Evolutionary conservation across 306 rosid genomes (phyloP).

Genomic region (Vigna unguiculata): DNA sequence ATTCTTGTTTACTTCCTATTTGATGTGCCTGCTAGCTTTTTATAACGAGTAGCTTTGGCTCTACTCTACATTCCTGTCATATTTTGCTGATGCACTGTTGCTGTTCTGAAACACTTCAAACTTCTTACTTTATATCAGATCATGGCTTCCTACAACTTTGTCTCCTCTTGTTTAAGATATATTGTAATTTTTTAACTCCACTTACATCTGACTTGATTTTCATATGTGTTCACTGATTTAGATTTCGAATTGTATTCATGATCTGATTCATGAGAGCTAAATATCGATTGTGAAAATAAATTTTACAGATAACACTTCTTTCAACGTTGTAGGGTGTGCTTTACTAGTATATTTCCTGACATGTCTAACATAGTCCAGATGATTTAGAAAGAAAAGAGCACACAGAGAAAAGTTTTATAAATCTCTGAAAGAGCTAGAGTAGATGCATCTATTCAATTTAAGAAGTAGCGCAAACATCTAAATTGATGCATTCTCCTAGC

Average conservation of each 20-base stretch:
- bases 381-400: constrained; percentile 13
- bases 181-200: not conserved
- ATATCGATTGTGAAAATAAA: constrained; percentile 30
- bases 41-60: not conserved
- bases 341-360: constrained; percentile 51
- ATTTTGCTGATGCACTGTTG: constrained; percentile 4
- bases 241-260: constrained; percentile 35
- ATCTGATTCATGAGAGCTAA: constrained; percentile 53
- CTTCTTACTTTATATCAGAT: constrained; percentile 6
- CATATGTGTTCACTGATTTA: constrained; percentile 6
- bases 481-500: constrained; percentile 22
- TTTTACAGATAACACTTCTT: constrained; percentile 36
- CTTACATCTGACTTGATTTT: constrained; percentile 31
- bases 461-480: not conserved
- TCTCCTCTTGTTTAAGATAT: constrained; percentile 24
- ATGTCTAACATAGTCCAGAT: not conserved
- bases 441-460: not conserved
- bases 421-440: constrained; percentile 29
- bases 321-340: constrained; percentile 44
- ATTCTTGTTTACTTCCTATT: constrained; percentile 5
- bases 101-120: constrained; percentile 22
- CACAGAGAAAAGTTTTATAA: not conserved
- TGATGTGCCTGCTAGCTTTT: not conserved
- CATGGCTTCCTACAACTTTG: not conserved
- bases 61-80: not conserved